Percentiles rank a stretch among this genome's conserved stretches.
These are phyloP conservation scores for Atractiella rhizophila DNA, from an alignment of 768 basidiomycete species.

Conservation along the genomic window DNA sequence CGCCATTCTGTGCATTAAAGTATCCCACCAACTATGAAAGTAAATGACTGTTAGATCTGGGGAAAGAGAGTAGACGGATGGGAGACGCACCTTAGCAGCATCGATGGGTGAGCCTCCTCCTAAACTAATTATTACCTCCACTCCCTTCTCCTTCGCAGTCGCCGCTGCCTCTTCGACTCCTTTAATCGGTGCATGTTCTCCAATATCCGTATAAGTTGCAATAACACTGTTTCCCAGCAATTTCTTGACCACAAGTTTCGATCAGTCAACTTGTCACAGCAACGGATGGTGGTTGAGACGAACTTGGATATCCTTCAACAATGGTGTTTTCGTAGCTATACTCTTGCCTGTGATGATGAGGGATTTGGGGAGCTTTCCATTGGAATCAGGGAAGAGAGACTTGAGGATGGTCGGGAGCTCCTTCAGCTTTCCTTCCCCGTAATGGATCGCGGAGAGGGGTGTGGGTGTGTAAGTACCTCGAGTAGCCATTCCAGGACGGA, in stretches of 20 bases:
- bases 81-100: constrained; percentile 50
- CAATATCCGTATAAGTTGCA: constrained; percentile 2
- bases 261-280: too few relatives aligned
- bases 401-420: not conserved
- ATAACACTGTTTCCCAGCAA: not conserved
- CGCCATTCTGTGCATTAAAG: constrained; percentile 32
- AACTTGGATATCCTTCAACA: constrained; percentile 1
- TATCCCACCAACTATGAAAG: constrained; percentile 44
- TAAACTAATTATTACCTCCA: constrained; percentile 44
- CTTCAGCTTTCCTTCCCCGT: constrained; percentile 3
- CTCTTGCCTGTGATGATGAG: constrained; percentile 6
- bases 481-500: too few relatives aligned
- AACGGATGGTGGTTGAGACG: not conserved
- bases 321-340: not conserved
- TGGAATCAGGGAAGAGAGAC: not conserved
- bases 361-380: not conserved
- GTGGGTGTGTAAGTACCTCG: constrained; percentile 2
- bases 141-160: constrained; percentile 21
- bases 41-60: too few relatives aligned
- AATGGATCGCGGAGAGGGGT: not conserved
- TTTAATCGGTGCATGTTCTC: constrained; percentile 3
- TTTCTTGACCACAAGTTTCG: too few relatives aligned
- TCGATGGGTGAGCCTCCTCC: constrained; percentile 64
- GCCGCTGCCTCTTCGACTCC: constrained; percentile 2
- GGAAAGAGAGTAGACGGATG: too few relatives aligned